These are phyloP conservation scores for Fusarium foetens DNA, from an alignment of 2,329 filamentous ascomycete genomes.

Conservation along the genomic window DNA sequence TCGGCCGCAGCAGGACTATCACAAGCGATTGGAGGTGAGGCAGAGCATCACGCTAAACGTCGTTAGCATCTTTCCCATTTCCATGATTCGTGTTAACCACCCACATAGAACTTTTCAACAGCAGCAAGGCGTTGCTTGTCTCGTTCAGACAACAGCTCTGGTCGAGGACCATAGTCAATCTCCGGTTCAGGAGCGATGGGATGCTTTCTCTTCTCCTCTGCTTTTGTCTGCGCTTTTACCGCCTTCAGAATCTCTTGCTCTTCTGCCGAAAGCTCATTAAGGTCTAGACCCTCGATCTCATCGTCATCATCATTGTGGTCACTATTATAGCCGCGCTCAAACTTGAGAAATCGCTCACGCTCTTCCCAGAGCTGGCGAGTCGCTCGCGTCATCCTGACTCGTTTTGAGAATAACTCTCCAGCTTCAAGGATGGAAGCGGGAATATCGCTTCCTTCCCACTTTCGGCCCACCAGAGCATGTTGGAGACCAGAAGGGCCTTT, in stretches of 20 bases:
- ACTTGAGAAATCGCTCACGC: constrained; percentile 89
- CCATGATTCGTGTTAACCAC: constrained; percentile 48
- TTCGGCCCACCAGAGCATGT: constrained; percentile 80
- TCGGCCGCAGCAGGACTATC: constrained; percentile 90
- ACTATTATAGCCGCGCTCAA: constrained; percentile 87
- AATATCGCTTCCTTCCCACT: constrained; percentile 94
- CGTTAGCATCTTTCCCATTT: background rate
- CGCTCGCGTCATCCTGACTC: constrained; percentile 90
- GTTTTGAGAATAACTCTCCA: constrained; percentile 87
- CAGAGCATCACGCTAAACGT: constrained; percentile 72
- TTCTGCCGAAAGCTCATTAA: constrained; percentile 56
- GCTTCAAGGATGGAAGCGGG: constrained; percentile 95
- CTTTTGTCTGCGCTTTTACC: constrained; percentile 51
- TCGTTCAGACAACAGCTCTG: constrained; percentile 60
- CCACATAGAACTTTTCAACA: constrained; percentile 87
- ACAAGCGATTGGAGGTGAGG: constrained; percentile 92
- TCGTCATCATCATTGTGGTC: constrained; percentile 55
- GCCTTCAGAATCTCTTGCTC: constrained; percentile 55
- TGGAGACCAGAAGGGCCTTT: constrained; percentile 86
- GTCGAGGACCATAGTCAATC: constrained; percentile 60
- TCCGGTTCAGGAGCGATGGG: constrained; percentile 40
- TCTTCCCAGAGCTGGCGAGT: constrained; percentile 96
- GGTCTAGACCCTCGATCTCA: constrained; percentile 59
- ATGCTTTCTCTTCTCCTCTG: constrained; percentile 40
- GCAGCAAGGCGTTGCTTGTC: constrained; percentile 73